Evolutionary conservation across 345 rosid species (phyloP), one percentile per base, ranked within the genome.

Genomic region (Euphorbia pulcherrima): DNA sequence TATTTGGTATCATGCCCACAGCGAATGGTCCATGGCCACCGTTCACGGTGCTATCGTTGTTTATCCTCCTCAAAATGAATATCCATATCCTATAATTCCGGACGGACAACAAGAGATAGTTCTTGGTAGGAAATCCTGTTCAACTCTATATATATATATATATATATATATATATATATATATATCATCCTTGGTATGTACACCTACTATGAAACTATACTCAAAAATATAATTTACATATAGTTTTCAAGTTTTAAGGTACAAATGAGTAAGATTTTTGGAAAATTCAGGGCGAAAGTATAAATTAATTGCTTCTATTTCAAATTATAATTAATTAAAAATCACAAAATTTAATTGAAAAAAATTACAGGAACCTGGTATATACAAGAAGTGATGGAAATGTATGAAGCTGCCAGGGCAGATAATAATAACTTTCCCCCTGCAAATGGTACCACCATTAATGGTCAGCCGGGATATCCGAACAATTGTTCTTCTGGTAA

Each of bases 1-100:
- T 8, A 70, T 91, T 35, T 88, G 97, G 97, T 91, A 92, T 91
- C 97, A 91, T 71, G 97, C 97, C 39, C 97, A 89, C 69, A 87
- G 92, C 78, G 76, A 79, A 65, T 91, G 90, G 91, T 83, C 83
- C 13, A 72, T 96, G 78, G 97, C 97, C 60, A 91, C 97, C 8
- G 93, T 91, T 48, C 82, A 91, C 53, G 96, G 97, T 54, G 90
- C 97, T 70, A 62, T 72, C 29, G 44, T 64, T 17, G 27, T 72
- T 12, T 21, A 12, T 6, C 75, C 75, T 17, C 75, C 47, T 9
- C 64, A 44, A 7, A 47, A 23, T 1, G n/a, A n/a, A n/a, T 72
- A 64, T 12, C 75, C 75, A 1, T 72, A 41, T 29, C 37, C 37
- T 33, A 24, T 47, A 1, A 24, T 21, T 4, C 75, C 75, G 13